phyloP scores from a whole-genome alignment of 106 monocot species.

The Allium sativum region DNA sequence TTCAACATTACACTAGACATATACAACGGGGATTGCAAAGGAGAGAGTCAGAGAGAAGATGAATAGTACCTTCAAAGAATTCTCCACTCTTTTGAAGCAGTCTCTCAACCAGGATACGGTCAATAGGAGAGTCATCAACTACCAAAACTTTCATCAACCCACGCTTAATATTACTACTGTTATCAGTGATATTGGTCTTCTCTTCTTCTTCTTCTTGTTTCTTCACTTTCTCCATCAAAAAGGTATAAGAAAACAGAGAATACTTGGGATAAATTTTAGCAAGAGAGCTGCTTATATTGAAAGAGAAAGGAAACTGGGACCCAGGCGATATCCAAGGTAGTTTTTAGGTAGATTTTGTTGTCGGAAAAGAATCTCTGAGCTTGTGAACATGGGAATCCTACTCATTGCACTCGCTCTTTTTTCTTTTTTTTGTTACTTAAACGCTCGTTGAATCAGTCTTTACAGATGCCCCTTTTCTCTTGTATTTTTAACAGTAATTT shows the following conservation, averaged over 20 bases:
- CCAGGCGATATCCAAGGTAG: neutral
- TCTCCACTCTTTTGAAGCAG: no score
- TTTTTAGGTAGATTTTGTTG: conserved; percentile 47
- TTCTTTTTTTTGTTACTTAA: neutral
- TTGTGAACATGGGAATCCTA: neutral
- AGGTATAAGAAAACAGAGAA: neutral
- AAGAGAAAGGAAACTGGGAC: conserved; percentile 12
- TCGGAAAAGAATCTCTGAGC: conserved; percentile 28
- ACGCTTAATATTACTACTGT: neutral
- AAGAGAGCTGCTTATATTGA: neutral
- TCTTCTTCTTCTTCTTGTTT: conserved; percentile 9
- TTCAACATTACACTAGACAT: no score
- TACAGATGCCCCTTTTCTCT: no score
- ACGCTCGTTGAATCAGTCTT: no score
- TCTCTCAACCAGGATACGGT: no score
- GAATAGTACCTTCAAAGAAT: no score
- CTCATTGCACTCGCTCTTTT: neutral
- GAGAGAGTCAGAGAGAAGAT: neutral
- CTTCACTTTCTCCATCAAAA: conserved; percentile 5
- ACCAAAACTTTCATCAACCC: conserved; percentile 49
- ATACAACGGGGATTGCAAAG: no score
- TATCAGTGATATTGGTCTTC: neutral
- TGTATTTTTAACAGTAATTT: no score
- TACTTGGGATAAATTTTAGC: neutral
- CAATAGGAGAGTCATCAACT: conserved; percentile 56